These are phyloP conservation scores for Fusarium devonianum DNA, from an alignment of 2,329 filamentous ascomycete genomes.

Conservation along the genomic window DNA sequence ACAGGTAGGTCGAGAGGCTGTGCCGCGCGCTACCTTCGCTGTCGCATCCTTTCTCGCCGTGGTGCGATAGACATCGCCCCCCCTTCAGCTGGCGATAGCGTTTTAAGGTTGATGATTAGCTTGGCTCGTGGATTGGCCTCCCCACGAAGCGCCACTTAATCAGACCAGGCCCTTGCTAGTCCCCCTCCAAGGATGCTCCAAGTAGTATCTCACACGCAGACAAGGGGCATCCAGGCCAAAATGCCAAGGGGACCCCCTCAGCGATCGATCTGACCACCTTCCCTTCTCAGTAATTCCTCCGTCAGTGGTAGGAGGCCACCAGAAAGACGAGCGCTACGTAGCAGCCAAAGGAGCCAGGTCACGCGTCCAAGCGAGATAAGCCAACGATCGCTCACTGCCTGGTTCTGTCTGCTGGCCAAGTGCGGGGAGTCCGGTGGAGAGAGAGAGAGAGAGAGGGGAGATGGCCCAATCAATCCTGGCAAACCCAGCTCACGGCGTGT, in stretches of 20 bases:
- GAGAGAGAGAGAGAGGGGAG: too few species aligned
- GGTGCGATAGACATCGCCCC: background rate
- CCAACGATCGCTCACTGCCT: slow-evolving; percentile 12
- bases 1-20: too few species aligned
- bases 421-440: slow-evolving; percentile 25
- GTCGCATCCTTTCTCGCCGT: too few species aligned
- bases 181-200: too few species aligned
- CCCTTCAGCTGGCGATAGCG: slow-evolving; percentile 11
- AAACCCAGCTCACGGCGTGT: too few species aligned
- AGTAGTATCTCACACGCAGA: background rate
- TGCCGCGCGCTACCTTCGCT: too few species aligned
- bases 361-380: slow-evolving; percentile 34
- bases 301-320: slow-evolving; percentile 3
- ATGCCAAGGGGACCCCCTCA: slow-evolving; percentile 26
- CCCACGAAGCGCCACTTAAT: slow-evolving; percentile 10
- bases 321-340: slow-evolving; percentile 2
- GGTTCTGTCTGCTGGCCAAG: slow-evolving; percentile 6
- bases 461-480: too few species aligned
- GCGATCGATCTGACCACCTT: slow-evolving; percentile 34
- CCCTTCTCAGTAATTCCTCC: slow-evolving; percentile 32
- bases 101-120: slow-evolving; percentile 33
- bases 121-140: slow-evolving; percentile 1
- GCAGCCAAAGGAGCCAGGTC: too few species aligned
- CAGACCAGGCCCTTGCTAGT: slow-evolving; percentile 4
- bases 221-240: too few species aligned